These are phyloP conservation scores for Begonia loranthoides DNA, from an alignment of 306 rosid species.

Conservation along the genomic window DNA sequence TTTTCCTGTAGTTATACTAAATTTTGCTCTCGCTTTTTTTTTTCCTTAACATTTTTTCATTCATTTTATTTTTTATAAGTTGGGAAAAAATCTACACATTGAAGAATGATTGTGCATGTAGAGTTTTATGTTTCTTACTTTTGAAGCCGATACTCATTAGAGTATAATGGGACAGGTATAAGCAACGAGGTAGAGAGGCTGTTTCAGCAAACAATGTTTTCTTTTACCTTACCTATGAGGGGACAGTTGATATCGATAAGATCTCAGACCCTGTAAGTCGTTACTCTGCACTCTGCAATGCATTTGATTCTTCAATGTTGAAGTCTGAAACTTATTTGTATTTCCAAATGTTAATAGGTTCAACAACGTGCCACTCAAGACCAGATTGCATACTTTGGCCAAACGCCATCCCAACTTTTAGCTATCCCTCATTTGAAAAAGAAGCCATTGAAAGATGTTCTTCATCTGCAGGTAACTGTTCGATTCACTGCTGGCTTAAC, in stretches of 20 bases:
- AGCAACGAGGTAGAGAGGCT: constrained; percentile 92
- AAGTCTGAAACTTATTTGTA: constrained; percentile 4
- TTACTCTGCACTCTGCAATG: not conserved
- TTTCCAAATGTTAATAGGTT: constrained; percentile 33
- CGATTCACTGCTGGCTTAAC: not conserved
- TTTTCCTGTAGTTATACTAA: not conserved
- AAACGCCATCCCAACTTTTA: constrained; percentile 94
- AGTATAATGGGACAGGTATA: constrained; percentile 48
- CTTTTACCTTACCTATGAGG: constrained; percentile 89
- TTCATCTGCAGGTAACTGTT: constrained; percentile 80
- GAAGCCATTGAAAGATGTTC: constrained; percentile 68
- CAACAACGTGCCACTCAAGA: constrained; percentile 88
- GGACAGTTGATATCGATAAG: constrained; percentile 91
- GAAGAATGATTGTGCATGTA: too few relatives aligned
- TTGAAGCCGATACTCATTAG: too few relatives aligned
- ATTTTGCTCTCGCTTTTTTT: constrained; percentile 3
- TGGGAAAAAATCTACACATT: constrained; percentile 8
- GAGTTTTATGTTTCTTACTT: too few relatives aligned
- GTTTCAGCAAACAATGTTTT: constrained; percentile 78
- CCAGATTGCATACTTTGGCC: constrained; percentile 98
- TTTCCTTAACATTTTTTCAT: constrained; percentile 7
- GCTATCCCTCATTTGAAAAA: constrained; percentile 73
- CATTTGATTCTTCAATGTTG: constrained; percentile 9
- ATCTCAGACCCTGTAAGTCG: constrained; percentile 76
- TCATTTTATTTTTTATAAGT: constrained; percentile 9